phyloP scores from a whole-genome alignment of 805 yeast species.

The Allodekkera sacchari region DNA sequence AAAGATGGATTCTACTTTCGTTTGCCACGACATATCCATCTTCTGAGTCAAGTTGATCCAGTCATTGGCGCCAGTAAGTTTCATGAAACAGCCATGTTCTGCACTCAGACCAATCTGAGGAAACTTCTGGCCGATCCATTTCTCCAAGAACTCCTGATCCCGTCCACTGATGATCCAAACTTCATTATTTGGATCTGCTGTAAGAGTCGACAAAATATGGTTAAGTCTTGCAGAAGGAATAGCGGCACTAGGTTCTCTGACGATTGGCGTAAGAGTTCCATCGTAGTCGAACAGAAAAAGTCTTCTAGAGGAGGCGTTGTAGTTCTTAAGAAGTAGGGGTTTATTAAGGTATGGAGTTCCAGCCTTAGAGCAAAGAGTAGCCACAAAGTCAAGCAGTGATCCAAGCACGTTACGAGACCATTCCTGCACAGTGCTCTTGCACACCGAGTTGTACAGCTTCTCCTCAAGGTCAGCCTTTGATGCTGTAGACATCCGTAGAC shows the following conservation, averaged over 20 bases:
- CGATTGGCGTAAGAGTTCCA: slow-evolving; percentile 96
- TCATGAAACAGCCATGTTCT: slow-evolving; percentile 95
- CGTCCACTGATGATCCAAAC: slow-evolving; percentile 96
- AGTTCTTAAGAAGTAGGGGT: slow-evolving; percentile 52
- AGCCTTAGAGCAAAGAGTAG: slow-evolving; percentile 35
- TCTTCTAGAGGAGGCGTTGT: slow-evolving; percentile 54
- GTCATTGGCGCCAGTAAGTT: slow-evolving; percentile 48
- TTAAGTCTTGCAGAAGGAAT: slow-evolving; percentile 76
- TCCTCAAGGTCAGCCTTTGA: slow-evolving; percentile 39
- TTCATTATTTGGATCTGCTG: slow-evolving; percentile 71
- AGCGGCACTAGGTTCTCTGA: slow-evolving; percentile 96
- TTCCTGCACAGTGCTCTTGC: slow-evolving; percentile 62
- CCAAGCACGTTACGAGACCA: slow-evolving; percentile 67
- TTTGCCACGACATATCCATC: slow-evolving; percentile 92
- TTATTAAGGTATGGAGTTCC: slow-evolving; percentile 79
- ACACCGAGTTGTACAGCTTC: slow-evolving; percentile 55
- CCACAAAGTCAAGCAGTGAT: slow-evolving; percentile 23
- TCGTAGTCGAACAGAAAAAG: slow-evolving; percentile 91
- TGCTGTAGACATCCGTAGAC: slow-evolving; percentile 46
- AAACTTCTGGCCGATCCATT: slow-evolving; percentile 71
- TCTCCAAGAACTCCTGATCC: slow-evolving; percentile 81
- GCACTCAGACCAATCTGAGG: slow-evolving; percentile 77
- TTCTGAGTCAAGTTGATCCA: slow-evolving; percentile 85
- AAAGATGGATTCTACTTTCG: slow-evolving; percentile 68
- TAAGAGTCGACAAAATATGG: slow-evolving; percentile 47